Base-by-base conservation (phyloP, 1,139 yeast species). In the Ogataea hybrid region DNA sequence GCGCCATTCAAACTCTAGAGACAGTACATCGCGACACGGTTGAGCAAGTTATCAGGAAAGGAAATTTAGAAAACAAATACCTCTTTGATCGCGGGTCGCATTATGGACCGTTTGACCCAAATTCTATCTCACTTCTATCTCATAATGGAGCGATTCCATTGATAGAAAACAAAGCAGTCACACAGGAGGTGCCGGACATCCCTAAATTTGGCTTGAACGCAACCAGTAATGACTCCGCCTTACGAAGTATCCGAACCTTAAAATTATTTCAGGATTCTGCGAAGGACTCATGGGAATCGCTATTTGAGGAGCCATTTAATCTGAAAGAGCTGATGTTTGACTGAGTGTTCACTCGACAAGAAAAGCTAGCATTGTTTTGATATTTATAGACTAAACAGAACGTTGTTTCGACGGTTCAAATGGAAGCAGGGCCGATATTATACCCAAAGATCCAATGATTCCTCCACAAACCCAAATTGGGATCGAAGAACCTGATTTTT, bases 401-500 rank as follows among this genome's bases (percentile, higher is more conserved):
- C 49, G 42, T 20, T 34, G 37, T 22, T 40, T 42, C 16, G 66
- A 54, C 22, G 79, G 79, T 51, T 75, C 80, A 49, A 64, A 75
- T 5, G 80, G 80, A 36, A 75, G 61, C 37, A 66, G 54, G 34
- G 69, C 52, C 0, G 77, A 68, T 15, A 72, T 48, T 18, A 72
- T 35, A 1, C 75, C 75, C 38, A 72, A 57, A 15, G 61, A 60
- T 3, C 77, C 75, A 47, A 73, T 70, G 48, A 70, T 59, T 0
- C 78, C 78, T 18, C 81, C 83, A 60, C 77, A 70, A 12, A 75
- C 75, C 70, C 76, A 77, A 43, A 77, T 74, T 3, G 81, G 81
- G 20, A 69, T 70, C 8, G 71, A 45, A 5, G 78, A 64, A 10
- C 63, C 60, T 6, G 75, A 63, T 35, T 65, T 52, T 34, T 72